Percentiles rank a stretch among this genome's conserved stretches.
These are phyloP conservation scores for Torrubiella hemipterigena DNA, from an alignment of 2,329 filamentous ascomycete genomes.

Conservation along the genomic window DNA sequence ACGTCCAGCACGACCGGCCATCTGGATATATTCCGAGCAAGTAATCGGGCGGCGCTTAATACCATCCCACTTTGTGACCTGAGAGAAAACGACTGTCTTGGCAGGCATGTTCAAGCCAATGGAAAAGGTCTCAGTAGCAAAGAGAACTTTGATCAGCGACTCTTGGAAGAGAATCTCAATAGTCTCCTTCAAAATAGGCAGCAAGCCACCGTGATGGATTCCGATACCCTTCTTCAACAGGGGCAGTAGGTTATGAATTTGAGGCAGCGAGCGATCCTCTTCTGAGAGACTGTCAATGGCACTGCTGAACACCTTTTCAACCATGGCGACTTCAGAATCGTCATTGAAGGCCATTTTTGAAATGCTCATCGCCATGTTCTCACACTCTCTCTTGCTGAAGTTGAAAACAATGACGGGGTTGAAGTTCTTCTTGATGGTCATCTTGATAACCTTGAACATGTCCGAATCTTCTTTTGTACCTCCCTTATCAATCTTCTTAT, in stretches of 20 bases:
- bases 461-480: constrained; percentile 65
- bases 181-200: constrained; percentile 95
- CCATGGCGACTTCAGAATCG: constrained; percentile 88
- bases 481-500: constrained; percentile 86
- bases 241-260: constrained; percentile 84
- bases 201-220: constrained; percentile 85
- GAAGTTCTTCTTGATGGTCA: constrained; percentile 97
- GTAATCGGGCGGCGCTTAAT: constrained; percentile 82
- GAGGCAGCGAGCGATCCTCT: constrained; percentile 76
- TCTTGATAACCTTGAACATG: constrained; percentile 95
- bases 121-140: constrained; percentile 95
- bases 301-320: constrained; percentile 84
- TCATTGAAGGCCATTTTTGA: constrained; percentile 88
- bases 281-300: constrained; percentile 88
- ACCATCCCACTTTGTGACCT: constrained; percentile 92
- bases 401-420: constrained; percentile 99
- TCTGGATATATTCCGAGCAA: constrained; percentile 95
- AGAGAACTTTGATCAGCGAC: constrained; percentile 90
- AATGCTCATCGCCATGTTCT: constrained; percentile 79
- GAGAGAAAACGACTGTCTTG: constrained; percentile 92
- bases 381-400: constrained; percentile 96
- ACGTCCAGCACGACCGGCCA: constrained; percentile 90
- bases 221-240: constrained; percentile 85
- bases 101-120: constrained; percentile 97
- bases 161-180: constrained; percentile 95